A percentile compares a stretch with the other conserved stretches of the same genome.
These are phyloP conservation scores for Monosporascus sp. DNA, from an alignment of 2,329 filamentous ascomycete genomes.

Conservation along the genomic window DNA sequence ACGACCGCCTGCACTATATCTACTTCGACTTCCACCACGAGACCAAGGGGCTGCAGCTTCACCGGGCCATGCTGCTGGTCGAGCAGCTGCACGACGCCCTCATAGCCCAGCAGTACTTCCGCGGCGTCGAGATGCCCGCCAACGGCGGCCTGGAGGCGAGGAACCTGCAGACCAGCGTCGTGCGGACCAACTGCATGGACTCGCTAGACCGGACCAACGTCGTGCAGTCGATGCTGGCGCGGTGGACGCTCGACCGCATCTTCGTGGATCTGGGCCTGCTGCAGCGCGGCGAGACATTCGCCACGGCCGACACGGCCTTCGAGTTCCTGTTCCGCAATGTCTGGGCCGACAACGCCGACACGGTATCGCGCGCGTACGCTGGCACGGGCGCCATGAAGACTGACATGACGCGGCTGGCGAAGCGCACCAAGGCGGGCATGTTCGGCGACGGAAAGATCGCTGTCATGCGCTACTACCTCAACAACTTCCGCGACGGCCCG, in stretches of 20 bases:
- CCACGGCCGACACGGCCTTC: constrained; percentile 71
- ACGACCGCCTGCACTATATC: constrained; percentile 86
- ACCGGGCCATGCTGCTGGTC: constrained; percentile 81
- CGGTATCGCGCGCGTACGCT: constrained; percentile 87
- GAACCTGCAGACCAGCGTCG: constrained; percentile 78
- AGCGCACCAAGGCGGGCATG: constrained; percentile 78
- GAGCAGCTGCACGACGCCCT: constrained; percentile 75
- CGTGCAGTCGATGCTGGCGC: constrained; percentile 93
- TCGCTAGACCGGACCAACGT: constrained; percentile 97
- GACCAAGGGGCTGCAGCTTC: constrained; percentile 91
- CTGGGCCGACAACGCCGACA: constrained; percentile 97
- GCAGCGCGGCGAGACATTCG: constrained; percentile 67
- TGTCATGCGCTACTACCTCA: constrained; percentile 80
- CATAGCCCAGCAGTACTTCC: constrained; percentile 81
- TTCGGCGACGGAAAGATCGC: constrained; percentile 85
- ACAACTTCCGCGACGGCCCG: constrained; percentile 93
- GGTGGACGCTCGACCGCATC: constrained; percentile 83
- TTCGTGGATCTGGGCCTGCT: constrained; percentile 80
- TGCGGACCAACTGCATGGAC: constrained; percentile 99
- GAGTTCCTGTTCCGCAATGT: constrained; percentile 92
- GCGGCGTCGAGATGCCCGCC: constrained; percentile 78
- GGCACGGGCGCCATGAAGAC: constrained; percentile 97
- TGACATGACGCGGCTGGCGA: constrained; percentile 90
- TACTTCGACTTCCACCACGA: constrained; percentile 99
- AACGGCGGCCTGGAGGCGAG: constrained; percentile 74